These are phyloP conservation scores for Capsicum rhomboideum DNA, from an alignment of 257 asterid genomes.

Conservation along the genomic window DNA sequence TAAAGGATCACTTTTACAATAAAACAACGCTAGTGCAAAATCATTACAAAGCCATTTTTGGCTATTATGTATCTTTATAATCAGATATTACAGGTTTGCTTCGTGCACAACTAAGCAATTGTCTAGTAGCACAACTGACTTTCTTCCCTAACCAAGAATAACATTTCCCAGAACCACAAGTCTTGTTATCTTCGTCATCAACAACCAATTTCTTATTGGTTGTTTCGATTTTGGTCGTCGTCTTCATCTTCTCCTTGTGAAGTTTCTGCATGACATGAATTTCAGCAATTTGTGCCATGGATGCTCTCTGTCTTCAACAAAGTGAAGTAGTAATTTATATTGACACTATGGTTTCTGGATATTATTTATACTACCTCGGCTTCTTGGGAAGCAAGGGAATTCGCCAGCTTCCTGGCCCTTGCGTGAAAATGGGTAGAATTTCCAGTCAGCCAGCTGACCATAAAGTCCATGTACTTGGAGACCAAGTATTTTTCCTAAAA, in stretches of 20 bases:
- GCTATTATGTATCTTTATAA: no score
- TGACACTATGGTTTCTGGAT: neutral
- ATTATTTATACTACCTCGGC: neutral
- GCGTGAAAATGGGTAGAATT: no score
- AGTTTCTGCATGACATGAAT: neutral
- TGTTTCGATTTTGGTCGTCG: neutral
- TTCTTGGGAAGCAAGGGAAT: neutral
- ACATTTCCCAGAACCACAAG: neutral
- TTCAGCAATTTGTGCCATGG: neutral
- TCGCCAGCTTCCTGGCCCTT: no score
- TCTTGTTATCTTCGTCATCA: neutral
- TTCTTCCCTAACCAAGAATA: neutral
- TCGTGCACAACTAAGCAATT: neutral
- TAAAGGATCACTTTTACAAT: neutral
- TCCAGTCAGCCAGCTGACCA: neutral
- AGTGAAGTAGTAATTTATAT: neutral
- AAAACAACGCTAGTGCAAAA: neutral
- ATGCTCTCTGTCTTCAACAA: neutral
- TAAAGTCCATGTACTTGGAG: neutral
- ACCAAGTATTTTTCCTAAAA: neutral
- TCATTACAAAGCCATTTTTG: neutral
- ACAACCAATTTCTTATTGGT: neutral
- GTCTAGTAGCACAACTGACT: neutral
- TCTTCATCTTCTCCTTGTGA: neutral
- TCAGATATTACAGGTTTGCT: neutral